Evolutionary conservation across 148 eudicot genomes (phyloP).

Genomic region (Rhododendron ferrugineum): DNA sequence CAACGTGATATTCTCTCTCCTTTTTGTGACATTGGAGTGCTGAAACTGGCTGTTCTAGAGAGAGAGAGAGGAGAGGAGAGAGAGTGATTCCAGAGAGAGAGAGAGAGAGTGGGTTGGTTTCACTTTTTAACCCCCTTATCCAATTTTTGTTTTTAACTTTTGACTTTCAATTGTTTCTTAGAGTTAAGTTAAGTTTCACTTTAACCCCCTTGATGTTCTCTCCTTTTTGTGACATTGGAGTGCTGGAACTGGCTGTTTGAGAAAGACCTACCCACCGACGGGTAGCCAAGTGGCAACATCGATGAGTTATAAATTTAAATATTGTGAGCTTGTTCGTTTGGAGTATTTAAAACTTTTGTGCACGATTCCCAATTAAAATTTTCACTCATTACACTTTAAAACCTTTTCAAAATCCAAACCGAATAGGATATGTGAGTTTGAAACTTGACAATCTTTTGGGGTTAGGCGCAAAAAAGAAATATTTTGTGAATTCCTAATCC

Average conservation of each 20-base stretch:
- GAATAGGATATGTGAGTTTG: too few relatives aligned
- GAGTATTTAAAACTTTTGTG: too few relatives aligned
- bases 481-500: too few relatives aligned
- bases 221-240: neutral
- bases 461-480: too few relatives aligned
- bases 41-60: neutral
- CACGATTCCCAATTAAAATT: too few relatives aligned
- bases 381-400: too few relatives aligned
- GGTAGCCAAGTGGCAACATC: neutral
- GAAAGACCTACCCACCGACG: neutral
- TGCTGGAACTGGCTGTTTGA: neutral
- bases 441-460: too few relatives aligned
- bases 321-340: too few relatives aligned
- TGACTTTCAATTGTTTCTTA: neutral
- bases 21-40: conserved; percentile 5
- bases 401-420: too few relatives aligned
- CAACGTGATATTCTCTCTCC: conserved; percentile 29
- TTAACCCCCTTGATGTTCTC: conserved; percentile 20
- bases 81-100: neutral
- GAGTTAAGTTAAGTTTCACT: neutral
- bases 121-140: neutral
- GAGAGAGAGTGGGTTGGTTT: neutral
- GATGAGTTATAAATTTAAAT: too few relatives aligned
- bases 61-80: neutral
- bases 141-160: neutral